phyloP scores from a whole-genome alignment of 2,329 filamentous ascomycete genomes.

The Colletotrichum melonis region DNA sequence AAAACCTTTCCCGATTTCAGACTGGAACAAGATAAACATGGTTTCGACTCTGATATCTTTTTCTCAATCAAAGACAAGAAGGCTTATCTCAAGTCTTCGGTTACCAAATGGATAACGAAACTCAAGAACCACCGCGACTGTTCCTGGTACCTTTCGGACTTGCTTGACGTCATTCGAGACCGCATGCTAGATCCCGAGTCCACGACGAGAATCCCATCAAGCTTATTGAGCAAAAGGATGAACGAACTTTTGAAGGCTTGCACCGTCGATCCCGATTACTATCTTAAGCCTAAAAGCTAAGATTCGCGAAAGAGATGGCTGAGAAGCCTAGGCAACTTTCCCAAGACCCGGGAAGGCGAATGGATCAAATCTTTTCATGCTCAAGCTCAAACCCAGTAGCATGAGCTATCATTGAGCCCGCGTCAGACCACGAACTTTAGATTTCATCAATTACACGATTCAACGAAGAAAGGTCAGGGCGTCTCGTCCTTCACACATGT shows the following conservation, averaged over 20 bases:
- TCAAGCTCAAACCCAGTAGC: neutral
- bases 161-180: neutral
- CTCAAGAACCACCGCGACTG: neutral
- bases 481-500: neutral
- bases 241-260: neutral
- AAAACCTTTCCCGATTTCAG: slow-evolving; percentile 29
- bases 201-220: neutral
- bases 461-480: neutral
- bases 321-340: neutral
- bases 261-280: neutral
- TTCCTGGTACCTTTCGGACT: slow-evolving; percentile 10
- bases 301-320: neutral
- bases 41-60: slow-evolving; percentile 16
- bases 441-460: neutral
- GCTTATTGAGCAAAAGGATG: slow-evolving; percentile 7
- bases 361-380: neutral
- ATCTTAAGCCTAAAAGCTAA: neutral
- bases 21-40: slow-evolving; percentile 13
- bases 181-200: slow-evolving; percentile 17
- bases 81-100: slow-evolving; percentile 8
- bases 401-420: neutral
- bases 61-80: slow-evolving; percentile 2
- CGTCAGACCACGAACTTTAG: neutral
- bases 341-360: neutral
- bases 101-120: neutral